Percentiles rank a stretch among this genome's conserved stretches.
Conservation (phyloP, 257 asterid species). For the Ilex aquifolium region DNA sequence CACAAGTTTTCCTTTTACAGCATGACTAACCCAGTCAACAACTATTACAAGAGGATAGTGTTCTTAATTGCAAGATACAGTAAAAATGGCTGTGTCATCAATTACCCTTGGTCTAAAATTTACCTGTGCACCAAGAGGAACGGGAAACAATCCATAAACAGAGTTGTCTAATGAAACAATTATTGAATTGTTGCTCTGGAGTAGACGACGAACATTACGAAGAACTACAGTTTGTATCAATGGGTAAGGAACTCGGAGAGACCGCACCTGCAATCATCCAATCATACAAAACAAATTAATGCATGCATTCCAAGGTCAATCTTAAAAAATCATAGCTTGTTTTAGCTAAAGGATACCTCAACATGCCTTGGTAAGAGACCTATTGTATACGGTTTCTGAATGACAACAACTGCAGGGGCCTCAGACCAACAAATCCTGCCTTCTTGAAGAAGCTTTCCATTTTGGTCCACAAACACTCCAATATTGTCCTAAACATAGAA, state of each 20-base stretch:
- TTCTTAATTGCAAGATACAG: background rate
- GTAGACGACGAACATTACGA: slow-evolving; percentile 78
- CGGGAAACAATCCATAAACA: slow-evolving; percentile 88
- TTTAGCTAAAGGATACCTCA: slow-evolving; percentile 50
- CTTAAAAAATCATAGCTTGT: background rate
- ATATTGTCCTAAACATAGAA: slow-evolving; percentile 69
- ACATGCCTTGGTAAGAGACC: slow-evolving; percentile 90
- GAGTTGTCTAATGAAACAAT: slow-evolving; percentile 76
- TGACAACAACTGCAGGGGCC: slow-evolving; percentile 73
- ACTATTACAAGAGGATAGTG: background rate
- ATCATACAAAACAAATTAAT: slow-evolving; percentile 18
- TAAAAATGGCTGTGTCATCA: background rate
- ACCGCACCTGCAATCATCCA: slow-evolving; percentile 63
- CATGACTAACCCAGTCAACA: background rate
- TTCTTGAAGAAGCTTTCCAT: slow-evolving; percentile 94
- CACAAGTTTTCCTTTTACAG: no score
- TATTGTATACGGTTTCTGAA: slow-evolving; percentile 81
- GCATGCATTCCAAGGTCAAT: slow-evolving; percentile 6
- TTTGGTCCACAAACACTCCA: slow-evolving; percentile 96
- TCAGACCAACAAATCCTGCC: slow-evolving; percentile 99
- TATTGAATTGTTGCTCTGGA: slow-evolving; percentile 54
- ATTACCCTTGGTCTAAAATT: slow-evolving; percentile 14
- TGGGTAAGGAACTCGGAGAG: slow-evolving; percentile 91
- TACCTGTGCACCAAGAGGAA: slow-evolving; percentile 99
- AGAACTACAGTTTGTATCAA: slow-evolving; percentile 90